Evolutionary conservation across 1,284 basidiomycete species (phyloP), one percentile per base, ranked within the genome.

Genomic region (Puccinia polysora): DNA sequence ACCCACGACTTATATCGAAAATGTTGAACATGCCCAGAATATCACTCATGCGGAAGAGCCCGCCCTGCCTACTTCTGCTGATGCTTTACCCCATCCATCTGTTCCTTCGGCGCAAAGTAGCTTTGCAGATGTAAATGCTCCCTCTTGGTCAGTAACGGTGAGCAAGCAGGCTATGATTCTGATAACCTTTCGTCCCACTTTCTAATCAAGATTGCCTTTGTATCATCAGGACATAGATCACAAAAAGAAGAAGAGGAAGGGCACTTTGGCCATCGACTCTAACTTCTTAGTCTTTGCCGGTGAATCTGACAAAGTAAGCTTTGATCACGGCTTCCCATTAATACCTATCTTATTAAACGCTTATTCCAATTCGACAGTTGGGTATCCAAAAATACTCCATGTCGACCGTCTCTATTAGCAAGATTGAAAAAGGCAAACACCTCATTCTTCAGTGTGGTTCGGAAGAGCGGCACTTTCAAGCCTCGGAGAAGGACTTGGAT

Each of bases 161-260:
- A 71, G 79, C 76, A 30, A 18, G 20, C 36, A 30, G 60, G 18
- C 47, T 12, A 30, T 32, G 2, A 6, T 23, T 50, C 15, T 36
- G 32, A 58, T 52, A 36, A 5, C 32, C 30, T 28, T 70, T 52
- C 45, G 69, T 18, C 52, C 40, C 14, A 12, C 45, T 36, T 59
- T 25, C 34, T 65, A 59, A 68, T 36, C 45, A 50, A 14, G 20
- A 23, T 23, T 43, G 4, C 7, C 40, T 49, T 30, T 53, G 10
- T 18, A 52, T 36, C 34, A 23, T 40, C 32, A 80, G 79, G 81
- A 93, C 80, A 83, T 97, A 43, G 92, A 97, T 77, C 89, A 89
- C 82, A 95, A 93, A 81, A 90, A 89, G 60, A 96, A 96, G 86
- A 97, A 97, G 85, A 95, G 91, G 85, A 97, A 96, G 81, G 93